Evolutionary conservation across 2,329 filamentous ascomycete species (phyloP).

Genomic region (Colletotrichum scovillei): DNA sequence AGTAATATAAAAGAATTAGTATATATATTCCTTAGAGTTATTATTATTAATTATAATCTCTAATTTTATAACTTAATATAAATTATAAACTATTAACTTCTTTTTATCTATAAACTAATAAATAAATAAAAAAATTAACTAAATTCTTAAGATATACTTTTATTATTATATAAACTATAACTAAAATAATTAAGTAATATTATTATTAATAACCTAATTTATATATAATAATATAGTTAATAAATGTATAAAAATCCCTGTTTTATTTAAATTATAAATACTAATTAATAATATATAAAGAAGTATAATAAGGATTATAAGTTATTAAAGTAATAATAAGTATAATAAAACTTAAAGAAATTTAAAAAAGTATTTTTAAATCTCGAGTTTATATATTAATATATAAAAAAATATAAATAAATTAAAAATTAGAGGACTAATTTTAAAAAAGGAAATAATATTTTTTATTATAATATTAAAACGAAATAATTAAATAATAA

Average conservation of each 20-base stretch:
- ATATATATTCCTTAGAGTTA: background rate
- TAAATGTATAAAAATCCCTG: background rate
- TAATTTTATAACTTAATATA: background rate
- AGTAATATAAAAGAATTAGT: background rate
- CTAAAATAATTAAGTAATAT: fast-evolving
- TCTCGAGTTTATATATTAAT: background rate
- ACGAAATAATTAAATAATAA: background rate
- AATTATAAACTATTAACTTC: background rate
- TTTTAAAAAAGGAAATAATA: background rate
- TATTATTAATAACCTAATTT: too few species aligned
- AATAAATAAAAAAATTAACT: background rate
- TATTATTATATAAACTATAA: background rate
- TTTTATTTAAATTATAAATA: too few species aligned
- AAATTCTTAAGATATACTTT: background rate
- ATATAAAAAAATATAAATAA: background rate
- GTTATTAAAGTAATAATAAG: too few species aligned
- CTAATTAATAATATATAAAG: background rate
- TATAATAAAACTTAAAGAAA: background rate
- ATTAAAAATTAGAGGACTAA: background rate
- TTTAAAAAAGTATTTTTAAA: background rate
- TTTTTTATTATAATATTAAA: background rate
- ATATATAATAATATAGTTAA: background rate
- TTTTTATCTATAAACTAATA: background rate
- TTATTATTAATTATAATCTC: too few species aligned
- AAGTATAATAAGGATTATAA: too few species aligned